Base-by-base conservation (phyloP, 2,329 filamentous ascomycete species). In the Ceratocystiopsis sp. region DNA sequence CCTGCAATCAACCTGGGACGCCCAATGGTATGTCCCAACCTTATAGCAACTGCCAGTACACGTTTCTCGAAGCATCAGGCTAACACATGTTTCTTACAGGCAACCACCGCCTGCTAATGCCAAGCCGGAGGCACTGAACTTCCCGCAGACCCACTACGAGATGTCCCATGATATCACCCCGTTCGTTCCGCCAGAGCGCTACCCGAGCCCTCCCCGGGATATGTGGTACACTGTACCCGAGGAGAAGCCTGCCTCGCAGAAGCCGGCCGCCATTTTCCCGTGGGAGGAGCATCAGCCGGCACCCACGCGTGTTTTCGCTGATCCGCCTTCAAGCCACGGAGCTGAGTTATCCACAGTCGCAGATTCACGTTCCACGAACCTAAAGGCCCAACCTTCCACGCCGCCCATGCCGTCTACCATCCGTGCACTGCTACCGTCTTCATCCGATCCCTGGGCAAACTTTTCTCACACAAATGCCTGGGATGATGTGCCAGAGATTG, bases 401-500 rank as follows among this genome's bases (percentile, higher is more conserved):
- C 65, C 71, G 42, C 57, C 59, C 37, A 70, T 68, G 41, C 66
- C 70, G 21, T 66, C 63, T 25, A 61, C 68, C 46, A 60, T 60
- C 38, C 51, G 65, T 45, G 62, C 60, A 18, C 18, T 41, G 19
- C 42, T 61, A 3, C 55, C 67, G 10, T 29, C 25, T 29, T 29
- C 25, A 35, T 63, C 71, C 40, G 69, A 79, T 53, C 71, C 77
- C 17, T 93, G 84, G 83, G 71, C 75, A 49, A 69, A 69, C 39
- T 94, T 81, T 57, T 67, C 75, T n/a, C 72, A 77, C 39, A 74
- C 68, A 41, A 98, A 96, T 59, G 87, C 85, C 15, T 98, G 91
- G 91, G 91, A 98, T 54, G 83, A 84, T 42, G 73, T 93, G 42
- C 83, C 84, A 13, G 81, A 84, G 50, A 98, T 98, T 53, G 78